Base-by-base conservation (phyloP, 225 moss, liverwort and hornwort genomes). In the Pseudisothecium myosuroides region DNA sequence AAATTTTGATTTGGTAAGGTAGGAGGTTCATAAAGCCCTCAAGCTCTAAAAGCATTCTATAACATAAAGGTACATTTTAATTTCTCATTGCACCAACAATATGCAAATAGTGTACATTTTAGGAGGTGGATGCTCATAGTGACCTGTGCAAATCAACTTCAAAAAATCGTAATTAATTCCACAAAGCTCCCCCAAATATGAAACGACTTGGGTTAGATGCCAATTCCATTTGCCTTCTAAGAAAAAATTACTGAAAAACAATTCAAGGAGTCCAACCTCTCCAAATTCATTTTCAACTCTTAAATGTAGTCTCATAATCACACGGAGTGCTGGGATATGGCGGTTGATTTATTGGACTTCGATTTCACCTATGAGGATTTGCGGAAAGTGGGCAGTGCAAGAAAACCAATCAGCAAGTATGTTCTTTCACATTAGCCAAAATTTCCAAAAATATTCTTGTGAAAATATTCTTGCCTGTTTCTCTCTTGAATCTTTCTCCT, bases 361-460 rank as follows among this genome's bases (percentile, higher is more conserved):
- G 60, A 93, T 26, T 89, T 91, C 76, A 83, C 66, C 0, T 88
- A 63, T 3, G 93, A 92, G 86, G 93, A 94, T 71, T 80, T 94
- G 75, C 56, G 89, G 88, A 93, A 89, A 89, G 93, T 93, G 81
- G 72, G 71, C 59, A 92, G 90, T 62, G 50, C 92, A 88, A 92
- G 92, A 80, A 92, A 91, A 85, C 89, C 93, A 21, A 86, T 88
- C 34, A 94, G 93, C 93, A 90, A 89, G 94, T 93, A 90, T 2
- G 92, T 63, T 77, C n/a, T 41, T 78, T 71, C 79, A 37, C 49
- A 43, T 43, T 26, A 36, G 43, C 58, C 62, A 76, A 18, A 39
- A 63, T 28, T 59, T 39, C 18, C 5, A 29, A 34, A 49, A 24
- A 11, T 0, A 24, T 50, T 65, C 7, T 9, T 20, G 20, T 60